phyloP scores from a whole-genome alignment of 73 alveolate species.

The Diophrys sp. region DNA sequence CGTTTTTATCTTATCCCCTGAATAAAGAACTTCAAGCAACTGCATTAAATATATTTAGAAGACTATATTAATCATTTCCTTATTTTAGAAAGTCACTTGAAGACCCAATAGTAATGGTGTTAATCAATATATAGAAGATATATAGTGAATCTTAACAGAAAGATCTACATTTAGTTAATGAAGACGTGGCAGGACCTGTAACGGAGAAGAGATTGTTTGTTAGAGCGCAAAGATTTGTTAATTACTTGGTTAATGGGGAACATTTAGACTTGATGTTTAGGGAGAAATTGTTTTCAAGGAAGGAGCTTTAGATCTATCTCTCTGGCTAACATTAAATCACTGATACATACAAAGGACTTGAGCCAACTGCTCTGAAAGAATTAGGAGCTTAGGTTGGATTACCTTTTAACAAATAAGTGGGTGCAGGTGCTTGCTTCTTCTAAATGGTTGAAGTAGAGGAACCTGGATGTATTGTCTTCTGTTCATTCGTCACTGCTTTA shows the following conservation, averaged over 20 bases:
- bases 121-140: constrained; percentile 25
- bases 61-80: constrained; percentile 40
- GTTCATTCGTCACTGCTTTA: constrained; percentile 64
- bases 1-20: constrained; percentile 29
- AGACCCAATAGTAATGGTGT: constrained; percentile 43
- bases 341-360: background rate
- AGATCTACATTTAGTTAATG: background rate
- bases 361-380: background rate
- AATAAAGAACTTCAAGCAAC: constrained; percentile 5
- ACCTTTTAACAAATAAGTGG: constrained; percentile 52
- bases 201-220: background rate
- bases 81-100: constrained; percentile 39
- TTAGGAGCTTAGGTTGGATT: constrained; percentile 44
- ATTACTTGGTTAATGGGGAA: constrained; percentile 15
- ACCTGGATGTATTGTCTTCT: constrained; percentile 68
- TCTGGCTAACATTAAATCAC: constrained; percentile 5
- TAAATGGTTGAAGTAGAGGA: constrained; percentile 70
- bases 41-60: constrained; percentile 23
- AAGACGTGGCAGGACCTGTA: background rate
- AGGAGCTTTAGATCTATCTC: constrained; percentile 17
- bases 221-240: constrained; percentile 26
- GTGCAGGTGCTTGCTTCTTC: constrained; percentile 65
- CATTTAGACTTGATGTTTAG: constrained; percentile 28
- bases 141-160: background rate
- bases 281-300: constrained; percentile 30